Conservation (phyloP, 2,329 filamentous ascomycete species). For the Zasmidium citrigriseum region DNA sequence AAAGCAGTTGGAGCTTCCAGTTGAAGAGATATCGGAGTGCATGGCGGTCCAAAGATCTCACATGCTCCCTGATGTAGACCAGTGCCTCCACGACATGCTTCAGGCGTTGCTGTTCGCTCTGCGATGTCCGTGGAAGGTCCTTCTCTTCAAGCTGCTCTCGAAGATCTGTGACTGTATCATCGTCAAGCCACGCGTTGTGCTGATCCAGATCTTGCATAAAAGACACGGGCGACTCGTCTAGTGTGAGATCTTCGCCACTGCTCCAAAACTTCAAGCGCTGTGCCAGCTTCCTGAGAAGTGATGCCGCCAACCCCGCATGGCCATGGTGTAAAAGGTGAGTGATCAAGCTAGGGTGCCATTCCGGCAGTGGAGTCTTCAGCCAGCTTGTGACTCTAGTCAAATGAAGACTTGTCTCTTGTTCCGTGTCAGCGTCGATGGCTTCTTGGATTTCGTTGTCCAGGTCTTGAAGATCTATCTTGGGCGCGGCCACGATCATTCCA, state of each 20-base stretch:
- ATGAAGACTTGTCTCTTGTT: slow-evolving; percentile 1
- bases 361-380: slow-evolving; percentile 81
- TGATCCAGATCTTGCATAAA: slow-evolving; percentile 38
- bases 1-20: slow-evolving; percentile 31
- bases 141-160: slow-evolving; percentile 46
- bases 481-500: slow-evolving; percentile 82
- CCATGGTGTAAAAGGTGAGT: slow-evolving; percentile 83
- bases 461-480: slow-evolving; percentile 67
- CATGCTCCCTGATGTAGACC: slow-evolving; percentile 28
- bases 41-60: slow-evolving; percentile 27
- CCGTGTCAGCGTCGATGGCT: slow-evolving; percentile 9
- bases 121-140: slow-evolving; percentile 43
- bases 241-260: slow-evolving; percentile 75
- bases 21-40: slow-evolving; percentile 35
- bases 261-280: slow-evolving; percentile 79
- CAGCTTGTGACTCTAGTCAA: slow-evolving; percentile 17
- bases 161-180: slow-evolving; percentile 26
- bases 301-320: slow-evolving; percentile 70
- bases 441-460: slow-evolving; percentile 45
- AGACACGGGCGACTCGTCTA: slow-evolving; percentile 45
- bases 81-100: slow-evolving; percentile 28
- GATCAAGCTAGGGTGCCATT: slow-evolving; percentile 90
- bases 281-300: slow-evolving; percentile 70
- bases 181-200: slow-evolving; percentile 15
- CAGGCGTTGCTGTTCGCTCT: slow-evolving; percentile 27